A percentile compares a stretch with the other conserved stretches of the same genome.
Conservation (phyloP, 2,329 filamentous ascomycete species). For the Zalaria sp. region DNA sequence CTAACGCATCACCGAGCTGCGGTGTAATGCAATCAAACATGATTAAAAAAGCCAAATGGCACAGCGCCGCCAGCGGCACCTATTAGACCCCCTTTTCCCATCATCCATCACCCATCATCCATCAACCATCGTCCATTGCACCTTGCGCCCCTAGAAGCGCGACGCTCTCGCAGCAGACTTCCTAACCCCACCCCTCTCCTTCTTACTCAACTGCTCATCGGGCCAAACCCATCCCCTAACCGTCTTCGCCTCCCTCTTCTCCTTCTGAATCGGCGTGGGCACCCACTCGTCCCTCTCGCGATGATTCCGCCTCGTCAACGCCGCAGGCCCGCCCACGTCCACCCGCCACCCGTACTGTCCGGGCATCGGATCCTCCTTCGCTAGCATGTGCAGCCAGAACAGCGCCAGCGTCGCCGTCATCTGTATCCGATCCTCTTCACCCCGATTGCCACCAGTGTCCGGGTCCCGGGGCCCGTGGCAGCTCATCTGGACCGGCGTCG, state of each 20-base stretch:
- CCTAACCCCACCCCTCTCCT: slow-evolving; percentile 33
- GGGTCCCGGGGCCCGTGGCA: slow-evolving; percentile 18
- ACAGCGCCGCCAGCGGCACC: no score
- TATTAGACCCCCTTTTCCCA: no score
- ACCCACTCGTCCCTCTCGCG: slow-evolving; percentile 62
- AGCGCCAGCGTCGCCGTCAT: slow-evolving; percentile 61
- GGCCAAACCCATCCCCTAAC: slow-evolving; percentile 62
- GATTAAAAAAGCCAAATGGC: no score
- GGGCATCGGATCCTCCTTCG: slow-evolving; percentile 43
- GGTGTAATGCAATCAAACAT: no score
- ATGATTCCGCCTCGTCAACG: slow-evolving; percentile 56
- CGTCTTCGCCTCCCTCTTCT: slow-evolving; percentile 65
- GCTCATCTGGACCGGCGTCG: slow-evolving; percentile 40
- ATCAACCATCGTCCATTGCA: no score
- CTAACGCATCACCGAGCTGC: no score
- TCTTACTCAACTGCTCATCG: slow-evolving; percentile 56
- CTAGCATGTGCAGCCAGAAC: slow-evolving; percentile 64
- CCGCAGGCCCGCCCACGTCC: slow-evolving; percentile 62
- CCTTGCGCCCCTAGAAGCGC: no score
- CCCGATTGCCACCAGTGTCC: no score
- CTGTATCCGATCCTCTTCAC: slow-evolving; percentile 25
- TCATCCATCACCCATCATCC: no score
- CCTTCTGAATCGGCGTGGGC: slow-evolving; percentile 54
- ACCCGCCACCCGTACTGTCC: slow-evolving; percentile 50
- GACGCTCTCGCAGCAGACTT: no score